Conservation (phyloP, 129 eudicot species). For the Rutidosis leptorrhynchoides region DNA sequence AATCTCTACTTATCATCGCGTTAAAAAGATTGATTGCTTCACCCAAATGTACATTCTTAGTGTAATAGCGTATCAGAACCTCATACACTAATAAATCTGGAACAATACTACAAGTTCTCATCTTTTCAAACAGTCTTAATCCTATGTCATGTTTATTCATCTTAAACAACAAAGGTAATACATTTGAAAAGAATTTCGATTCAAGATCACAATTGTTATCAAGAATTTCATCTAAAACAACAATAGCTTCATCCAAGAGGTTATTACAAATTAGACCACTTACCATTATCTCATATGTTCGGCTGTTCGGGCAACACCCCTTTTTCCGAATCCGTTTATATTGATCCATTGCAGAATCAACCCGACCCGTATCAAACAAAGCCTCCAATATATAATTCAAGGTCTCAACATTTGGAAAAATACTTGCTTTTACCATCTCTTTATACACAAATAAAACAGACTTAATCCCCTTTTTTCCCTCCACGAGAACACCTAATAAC, state of each 20-base stretch:
- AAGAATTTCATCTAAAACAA: slow-evolving; percentile 50
- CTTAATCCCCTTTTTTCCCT: slow-evolving; percentile 47
- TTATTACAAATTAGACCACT: slow-evolving; percentile 47
- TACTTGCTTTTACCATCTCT: slow-evolving; percentile 74
- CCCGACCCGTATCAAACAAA: slow-evolving; percentile 51
- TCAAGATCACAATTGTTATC: slow-evolving; percentile 49
- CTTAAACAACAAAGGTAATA: slow-evolving; percentile 52
- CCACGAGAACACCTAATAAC: slow-evolving; percentile 57
- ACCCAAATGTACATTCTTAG: slow-evolving; percentile 36
- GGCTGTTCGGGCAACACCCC: slow-evolving; percentile 57
- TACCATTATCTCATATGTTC: slow-evolving; percentile 57
- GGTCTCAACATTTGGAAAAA: slow-evolving; percentile 52
- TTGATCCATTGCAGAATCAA: slow-evolving; percentile 63
- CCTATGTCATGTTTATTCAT: slow-evolving; percentile 40
- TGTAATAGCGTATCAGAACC: slow-evolving; percentile 44
- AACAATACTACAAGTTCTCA: slow-evolving; percentile 49
- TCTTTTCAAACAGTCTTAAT: slow-evolving; percentile 46
- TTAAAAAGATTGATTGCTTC: slow-evolving; percentile 48
- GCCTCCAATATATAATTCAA: slow-evolving; percentile 50
- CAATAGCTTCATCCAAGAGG: slow-evolving; percentile 49
- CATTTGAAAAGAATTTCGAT: slow-evolving; percentile 31
- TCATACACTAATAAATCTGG: slow-evolving; percentile 50
- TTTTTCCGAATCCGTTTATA: slow-evolving; percentile 60
- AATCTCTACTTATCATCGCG: slow-evolving; percentile 45
- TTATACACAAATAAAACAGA: slow-evolving; percentile 68